Evolutionary conservation across 345 rosid genomes (phyloP), one percentile per base, ranked within the genome.

Genomic region (Populus deltoides): DNA sequence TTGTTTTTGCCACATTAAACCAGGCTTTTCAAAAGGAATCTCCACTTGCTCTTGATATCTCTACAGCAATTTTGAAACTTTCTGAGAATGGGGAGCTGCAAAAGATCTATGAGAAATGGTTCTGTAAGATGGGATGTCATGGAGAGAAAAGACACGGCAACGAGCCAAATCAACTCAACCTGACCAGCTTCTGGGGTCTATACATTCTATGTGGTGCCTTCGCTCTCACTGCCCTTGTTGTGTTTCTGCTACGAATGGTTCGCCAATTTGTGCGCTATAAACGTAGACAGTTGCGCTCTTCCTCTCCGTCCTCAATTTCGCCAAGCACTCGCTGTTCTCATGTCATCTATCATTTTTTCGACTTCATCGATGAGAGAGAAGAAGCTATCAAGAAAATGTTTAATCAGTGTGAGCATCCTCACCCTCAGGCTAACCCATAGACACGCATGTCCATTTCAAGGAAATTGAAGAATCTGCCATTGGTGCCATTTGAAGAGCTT

Each of bases 21-120:
- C 85, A 95, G 99, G 98, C 96, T 15, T 95, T 95, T 72, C 86
- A 85, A 80, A 87, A 88, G 78, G 98, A 81, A 25, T 93, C 98
- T 66, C 90, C 91, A 0, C 90, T 95, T 27, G 91, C 92, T 13
- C 76, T 88, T 18, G 98, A 92, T 85, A 86, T 95, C 70, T 95
- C 99, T 20, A 90, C 97, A 8, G 98, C 99, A 61, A 88, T 94
- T 73, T 73, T 95, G 75, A 87, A 87, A 77, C 97, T 95, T 31
- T 90, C 97, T 0, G 99, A 95, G 83, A 78, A 77, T 1, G 91
- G 98, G 76, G 81, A 85, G 81, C 87, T 95, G 70, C 92, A 92
- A 75, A 79, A 78, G 80, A 88, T 93, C 73, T 87, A 79, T 38
- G 78, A 82, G 79, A 86, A 78, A 63, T 92, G 99, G 99, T 86